Conservation (phyloP, 768 basidiomycete genomes). For the Harrya chromipes region DNA sequence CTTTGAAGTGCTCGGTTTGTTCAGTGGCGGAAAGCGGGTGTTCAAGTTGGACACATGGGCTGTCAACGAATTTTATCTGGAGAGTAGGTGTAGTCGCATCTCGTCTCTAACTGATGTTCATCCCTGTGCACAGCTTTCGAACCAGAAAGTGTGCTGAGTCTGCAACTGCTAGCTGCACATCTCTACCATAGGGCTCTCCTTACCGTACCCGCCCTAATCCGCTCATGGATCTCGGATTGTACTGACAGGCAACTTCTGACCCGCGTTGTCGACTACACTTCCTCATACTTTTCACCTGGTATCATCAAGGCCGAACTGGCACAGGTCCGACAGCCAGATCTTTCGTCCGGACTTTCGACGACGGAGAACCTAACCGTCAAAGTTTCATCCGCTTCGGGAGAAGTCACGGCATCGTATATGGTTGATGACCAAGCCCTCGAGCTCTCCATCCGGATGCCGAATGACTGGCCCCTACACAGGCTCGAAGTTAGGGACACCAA, state of each 20-base stretch:
- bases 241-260: conserved; percentile 87
- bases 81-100: conserved; percentile 45
- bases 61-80: conserved; percentile 78
- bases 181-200: conserved; percentile 86
- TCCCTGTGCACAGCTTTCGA: conserved; percentile 49
- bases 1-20: conserved; percentile 63
- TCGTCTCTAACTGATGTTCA: neutral
- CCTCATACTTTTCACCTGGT: conserved; percentile 83
- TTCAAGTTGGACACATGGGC: conserved; percentile 86
- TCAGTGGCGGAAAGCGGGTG: conserved; percentile 57
- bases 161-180: conserved; percentile 76
- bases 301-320: conserved; percentile 83
- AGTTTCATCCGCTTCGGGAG: conserved; percentile 66
- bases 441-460: conserved; percentile 79
- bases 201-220: conserved; percentile 79
- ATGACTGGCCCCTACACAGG: conserved; percentile 85
- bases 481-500: conserved; percentile 87
- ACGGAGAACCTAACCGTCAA: conserved; percentile 83
- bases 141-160: conserved; percentile 45
- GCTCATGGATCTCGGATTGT: conserved; percentile 81
- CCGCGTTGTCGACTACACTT: conserved; percentile 74
- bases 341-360: conserved; percentile 46
- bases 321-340: conserved; percentile 57
- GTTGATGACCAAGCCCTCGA: conserved; percentile 95
- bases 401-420: conserved; percentile 79